Conservation (phyloP, 306 rosid species). For the Styphnolobium japonicum region DNA sequence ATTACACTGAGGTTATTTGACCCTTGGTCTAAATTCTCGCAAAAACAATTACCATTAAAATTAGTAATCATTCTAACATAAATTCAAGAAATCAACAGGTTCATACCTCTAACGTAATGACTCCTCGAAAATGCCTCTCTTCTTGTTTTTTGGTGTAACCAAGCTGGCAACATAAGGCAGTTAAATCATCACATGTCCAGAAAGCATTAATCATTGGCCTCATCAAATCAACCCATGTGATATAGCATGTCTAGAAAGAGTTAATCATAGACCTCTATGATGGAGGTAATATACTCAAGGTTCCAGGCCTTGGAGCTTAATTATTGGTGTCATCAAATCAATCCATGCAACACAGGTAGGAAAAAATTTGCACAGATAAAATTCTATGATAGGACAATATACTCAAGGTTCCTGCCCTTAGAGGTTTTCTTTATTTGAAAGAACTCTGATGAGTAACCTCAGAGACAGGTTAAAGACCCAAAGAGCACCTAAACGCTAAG, state of each 20-base stretch:
- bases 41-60: conserved; percentile 6
- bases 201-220: neutral
- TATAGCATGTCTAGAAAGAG: conserved; percentile 6
- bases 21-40: neutral
- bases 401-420: neutral
- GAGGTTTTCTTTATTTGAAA: neutral
- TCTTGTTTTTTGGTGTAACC: conserved; percentile 65
- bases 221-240: neutral
- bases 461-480: neutral
- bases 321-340: neutral
- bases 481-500: too few species aligned
- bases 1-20: neutral
- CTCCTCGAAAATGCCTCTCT: conserved; percentile 58
- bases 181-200: conserved; percentile 2
- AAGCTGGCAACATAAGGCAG: conserved; percentile 40
- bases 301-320: conserved; percentile 8
- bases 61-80: conserved; percentile 2
- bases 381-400: neutral
- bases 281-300: conserved; percentile 3
- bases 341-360: neutral
- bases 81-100: conserved; percentile 17
- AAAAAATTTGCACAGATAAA: neutral
- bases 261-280: neutral
- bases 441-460: too few species aligned
- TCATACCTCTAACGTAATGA: conserved; percentile 56